Conservation (phyloP, 75 land plant species). For the Selaginella moellendorffii region DNA sequence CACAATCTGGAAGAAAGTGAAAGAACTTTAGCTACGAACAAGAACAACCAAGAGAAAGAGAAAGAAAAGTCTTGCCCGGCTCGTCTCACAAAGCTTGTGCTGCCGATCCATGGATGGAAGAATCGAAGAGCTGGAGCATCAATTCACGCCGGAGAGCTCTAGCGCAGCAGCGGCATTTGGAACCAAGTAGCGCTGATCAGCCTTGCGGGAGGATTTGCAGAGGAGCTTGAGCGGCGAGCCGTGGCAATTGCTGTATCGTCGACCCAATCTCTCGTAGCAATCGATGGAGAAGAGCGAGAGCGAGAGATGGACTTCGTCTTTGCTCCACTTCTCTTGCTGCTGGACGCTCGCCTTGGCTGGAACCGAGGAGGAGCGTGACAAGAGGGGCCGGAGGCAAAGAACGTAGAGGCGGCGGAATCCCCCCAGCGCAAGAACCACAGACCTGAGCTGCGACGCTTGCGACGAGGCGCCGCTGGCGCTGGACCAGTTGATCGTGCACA, state of each 20-base stretch:
- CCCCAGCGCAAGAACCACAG: constrained; percentile 54
- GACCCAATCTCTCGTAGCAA: constrained; percentile 36
- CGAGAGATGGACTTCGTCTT: constrained; percentile 52
- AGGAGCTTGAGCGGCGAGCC: not conserved
- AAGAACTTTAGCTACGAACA: no score
- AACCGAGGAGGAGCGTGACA: constrained; percentile 8
- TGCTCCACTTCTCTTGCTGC: constrained; percentile 30
- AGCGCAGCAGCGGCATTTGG: not conserved
- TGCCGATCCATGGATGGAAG: no score
- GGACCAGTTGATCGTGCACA: constrained; percentile 37
- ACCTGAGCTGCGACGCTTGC: constrained; percentile 35
- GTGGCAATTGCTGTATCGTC: no score
- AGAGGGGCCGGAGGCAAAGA: constrained; percentile 32
- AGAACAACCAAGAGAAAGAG: no score
- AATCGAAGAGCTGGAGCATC: no score
- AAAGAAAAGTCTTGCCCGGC: no score
- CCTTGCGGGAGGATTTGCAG: not conserved
- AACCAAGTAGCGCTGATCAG: not conserved
- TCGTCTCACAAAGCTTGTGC: no score
- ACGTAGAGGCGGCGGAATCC: constrained; percentile 51
- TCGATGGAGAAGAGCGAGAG: constrained; percentile 43
- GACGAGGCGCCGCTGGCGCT: constrained; percentile 16
- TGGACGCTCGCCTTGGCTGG: not conserved
- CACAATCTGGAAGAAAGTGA: no score
- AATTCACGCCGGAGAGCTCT: no score